Base-by-base conservation (phyloP, 306 rosid species). In the Castanea mollissima region DNA sequence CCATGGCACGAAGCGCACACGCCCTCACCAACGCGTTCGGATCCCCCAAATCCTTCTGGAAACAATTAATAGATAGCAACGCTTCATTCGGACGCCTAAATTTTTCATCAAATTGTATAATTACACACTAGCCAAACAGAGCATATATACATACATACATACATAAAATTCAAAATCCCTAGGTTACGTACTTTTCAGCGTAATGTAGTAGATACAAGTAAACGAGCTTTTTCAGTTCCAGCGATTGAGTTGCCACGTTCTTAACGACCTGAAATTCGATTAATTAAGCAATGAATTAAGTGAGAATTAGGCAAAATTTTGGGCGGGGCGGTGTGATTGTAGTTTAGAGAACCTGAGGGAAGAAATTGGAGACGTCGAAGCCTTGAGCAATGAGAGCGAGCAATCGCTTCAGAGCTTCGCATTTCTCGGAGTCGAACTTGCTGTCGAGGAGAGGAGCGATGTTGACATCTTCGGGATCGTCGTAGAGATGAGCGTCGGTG, bases 301-400 rank as follows among this genome's bases (percentile, higher is more conserved):
- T 2, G 34, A 3, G 1, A 65, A 2, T 27, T 29, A 31, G 49
- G n/a, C 23, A 34, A 34, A 16, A 16, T 44, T 5, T 2, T 38
- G 25, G 1, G 25, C 1, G 20, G 25, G 1, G 25, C 1, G 20
- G 23, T 10, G 13, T 0, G 0, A 0, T 49, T 10, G 15, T 57
- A 8, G 1, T 2, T 9, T n/a, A 15, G 75, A 44, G 16, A 44
- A 91, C 99, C 97, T 90, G 98, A 77, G 98, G 99, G 90, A 93
- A 93, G 88, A 91, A 90, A 76, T 89, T 93, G 90, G 99, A 80
- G 82, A 93, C 99, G 59, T 93, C 98, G 79, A 88, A 89, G 76
- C 99, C 99, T 82, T 96, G 98, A 57, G 99, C 96, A 84, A 96
- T 91, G 89, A 93, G 97, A 78, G 97, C 99, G 56, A 96, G 97